phyloP scores from a whole-genome alignment of 352 stramenopile species.

The Globisporangium rhizosaccharum region DNA sequence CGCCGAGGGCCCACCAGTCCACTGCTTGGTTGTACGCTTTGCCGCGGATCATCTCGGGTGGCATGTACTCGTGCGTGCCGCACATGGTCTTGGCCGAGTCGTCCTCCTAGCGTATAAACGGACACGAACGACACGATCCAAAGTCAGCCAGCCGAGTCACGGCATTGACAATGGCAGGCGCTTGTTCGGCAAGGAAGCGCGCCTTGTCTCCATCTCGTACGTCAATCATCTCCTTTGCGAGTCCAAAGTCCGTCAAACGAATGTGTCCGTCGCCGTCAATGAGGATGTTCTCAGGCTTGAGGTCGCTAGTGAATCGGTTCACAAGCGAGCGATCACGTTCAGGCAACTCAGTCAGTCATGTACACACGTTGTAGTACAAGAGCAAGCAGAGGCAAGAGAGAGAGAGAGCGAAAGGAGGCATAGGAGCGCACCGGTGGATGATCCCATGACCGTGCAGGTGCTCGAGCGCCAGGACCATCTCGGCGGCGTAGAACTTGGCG shows the following conservation, averaged over 20 bases:
- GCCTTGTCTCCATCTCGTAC: slow-evolving; percentile 18
- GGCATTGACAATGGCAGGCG: too few relatives aligned
- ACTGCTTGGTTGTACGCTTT: slow-evolving; percentile 83
- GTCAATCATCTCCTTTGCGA: slow-evolving; percentile 74
- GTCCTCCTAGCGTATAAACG: slow-evolving; percentile 32
- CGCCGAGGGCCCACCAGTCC: slow-evolving; percentile 83
- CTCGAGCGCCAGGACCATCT: slow-evolving; percentile 80
- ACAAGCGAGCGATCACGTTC: too few relatives aligned
- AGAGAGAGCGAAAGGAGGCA: too few relatives aligned
- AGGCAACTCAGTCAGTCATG: too few relatives aligned
- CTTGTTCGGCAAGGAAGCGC: background rate
- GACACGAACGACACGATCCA: background rate
- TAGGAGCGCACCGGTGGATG: slow-evolving; percentile 49
- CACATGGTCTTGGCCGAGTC: slow-evolving; percentile 81
- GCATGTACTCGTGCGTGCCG: slow-evolving; percentile 86
- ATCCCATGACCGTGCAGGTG: slow-evolving; percentile 73
- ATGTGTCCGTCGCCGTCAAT: slow-evolving; percentile 80
- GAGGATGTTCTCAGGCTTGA: slow-evolving; percentile 85
- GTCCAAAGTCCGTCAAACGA: slow-evolving; percentile 80
- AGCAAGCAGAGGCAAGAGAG: too few relatives aligned
- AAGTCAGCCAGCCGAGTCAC: background rate
- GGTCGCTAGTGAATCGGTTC: slow-evolving; percentile 28
- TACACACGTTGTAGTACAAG: too few relatives aligned
- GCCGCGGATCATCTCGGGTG: slow-evolving; percentile 80
- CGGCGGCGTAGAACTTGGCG: slow-evolving; percentile 76